A percentile compares a stretch with the other conserved stretches of the same genome.
phyloP scores from a whole-genome alignment of 139 green algal genomes.

The Chlorella sp. region DNA sequence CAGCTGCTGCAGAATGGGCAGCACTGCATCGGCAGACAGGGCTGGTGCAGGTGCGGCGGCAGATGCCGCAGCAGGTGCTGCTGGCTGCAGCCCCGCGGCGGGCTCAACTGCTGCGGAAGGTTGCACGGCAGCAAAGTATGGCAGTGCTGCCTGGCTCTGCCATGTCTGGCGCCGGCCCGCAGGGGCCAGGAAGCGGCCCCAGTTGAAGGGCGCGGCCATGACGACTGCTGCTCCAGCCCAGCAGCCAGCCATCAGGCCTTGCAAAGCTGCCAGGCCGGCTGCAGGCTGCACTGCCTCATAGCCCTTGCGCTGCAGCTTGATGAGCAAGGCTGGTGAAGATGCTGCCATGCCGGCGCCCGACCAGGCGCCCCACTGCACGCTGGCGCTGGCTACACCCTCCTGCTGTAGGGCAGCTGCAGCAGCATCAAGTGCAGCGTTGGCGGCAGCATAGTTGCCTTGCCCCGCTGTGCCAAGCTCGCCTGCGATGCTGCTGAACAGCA shows the following conservation, averaged over 20 bases:
- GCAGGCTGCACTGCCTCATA: constrained; percentile 54
- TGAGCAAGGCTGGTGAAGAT: constrained; percentile 55
- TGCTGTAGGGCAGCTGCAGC: not conserved
- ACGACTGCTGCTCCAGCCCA: not conserved
- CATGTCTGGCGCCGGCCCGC: not conserved
- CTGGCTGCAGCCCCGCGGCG: not conserved
- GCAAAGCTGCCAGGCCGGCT: constrained; percentile 60
- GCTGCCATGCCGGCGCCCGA: constrained; percentile 88
- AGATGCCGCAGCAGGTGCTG: not conserved
- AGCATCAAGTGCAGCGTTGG: constrained; percentile 76
- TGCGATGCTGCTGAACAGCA: constrained; percentile 85
- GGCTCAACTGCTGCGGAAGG: not conserved
- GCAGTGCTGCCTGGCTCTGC: not conserved
- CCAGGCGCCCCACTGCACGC: constrained; percentile 91
- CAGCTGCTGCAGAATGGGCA: not conserved
- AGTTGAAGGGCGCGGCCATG: constrained; percentile 48
- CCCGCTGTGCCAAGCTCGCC: constrained; percentile 77
- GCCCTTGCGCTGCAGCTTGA: constrained; percentile 64
- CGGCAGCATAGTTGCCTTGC: constrained; percentile 79
- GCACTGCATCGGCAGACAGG: not conserved
- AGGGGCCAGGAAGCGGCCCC: constrained; percentile 46
- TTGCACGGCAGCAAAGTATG: not conserved
- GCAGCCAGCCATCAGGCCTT: constrained; percentile 35
- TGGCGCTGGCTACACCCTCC: not conserved
- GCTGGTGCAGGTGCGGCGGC: not conserved